Percentiles rank a stretch among this genome's conserved stretches.
These are phyloP conservation scores for Corniculantispora saksenae DNA, from an alignment of 2,329 filamentous ascomycete species.

Conservation along the genomic window DNA sequence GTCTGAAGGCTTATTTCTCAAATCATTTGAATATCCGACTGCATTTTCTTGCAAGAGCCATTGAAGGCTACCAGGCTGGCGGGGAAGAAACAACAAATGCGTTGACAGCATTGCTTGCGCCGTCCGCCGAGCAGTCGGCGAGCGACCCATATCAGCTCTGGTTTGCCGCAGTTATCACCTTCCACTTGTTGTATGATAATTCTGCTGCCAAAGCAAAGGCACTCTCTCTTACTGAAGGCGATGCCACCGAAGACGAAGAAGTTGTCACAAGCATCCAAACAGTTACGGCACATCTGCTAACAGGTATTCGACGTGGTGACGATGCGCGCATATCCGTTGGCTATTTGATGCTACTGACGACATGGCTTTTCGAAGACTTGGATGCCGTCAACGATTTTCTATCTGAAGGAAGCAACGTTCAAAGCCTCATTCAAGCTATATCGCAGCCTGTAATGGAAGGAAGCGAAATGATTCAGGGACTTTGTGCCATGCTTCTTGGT, in stretches of 20 bases:
- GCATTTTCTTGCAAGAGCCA: slow-evolving; percentile 85
- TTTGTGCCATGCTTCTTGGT: slow-evolving; percentile 82
- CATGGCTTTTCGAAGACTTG: slow-evolving; percentile 90
- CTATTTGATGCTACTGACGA: slow-evolving; percentile 84
- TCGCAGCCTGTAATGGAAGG: slow-evolving; percentile 58
- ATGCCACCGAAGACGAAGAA: slow-evolving; percentile 87
- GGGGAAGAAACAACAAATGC: slow-evolving; percentile 86
- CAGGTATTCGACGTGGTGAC: slow-evolving; percentile 71
- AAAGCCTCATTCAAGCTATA: slow-evolving; percentile 76
- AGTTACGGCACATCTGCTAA: slow-evolving; percentile 81
- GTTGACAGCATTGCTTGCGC: slow-evolving; percentile 75
- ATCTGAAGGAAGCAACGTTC: slow-evolving; percentile 87
- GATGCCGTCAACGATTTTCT: slow-evolving; percentile 92
- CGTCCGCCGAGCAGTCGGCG: slow-evolving; percentile 59
- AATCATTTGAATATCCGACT: slow-evolving; percentile 77
- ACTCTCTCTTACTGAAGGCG: slow-evolving; percentile 83
- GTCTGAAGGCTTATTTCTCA: slow-evolving; percentile 89
- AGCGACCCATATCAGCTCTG: slow-evolving; percentile 84
- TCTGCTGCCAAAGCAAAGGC: slow-evolving; percentile 75
- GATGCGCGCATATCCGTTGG: slow-evolving; percentile 80
- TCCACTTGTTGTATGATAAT: slow-evolving; percentile 83
- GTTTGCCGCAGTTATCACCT: slow-evolving; percentile 84
- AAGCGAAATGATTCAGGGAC: slow-evolving; percentile 72
- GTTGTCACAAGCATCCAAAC: slow-evolving; percentile 92
- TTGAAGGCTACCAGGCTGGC: slow-evolving; percentile 79